Evolutionary conservation across 176 grass and related monocot species (phyloP).

Genomic region (Aechmea fasciata): DNA sequence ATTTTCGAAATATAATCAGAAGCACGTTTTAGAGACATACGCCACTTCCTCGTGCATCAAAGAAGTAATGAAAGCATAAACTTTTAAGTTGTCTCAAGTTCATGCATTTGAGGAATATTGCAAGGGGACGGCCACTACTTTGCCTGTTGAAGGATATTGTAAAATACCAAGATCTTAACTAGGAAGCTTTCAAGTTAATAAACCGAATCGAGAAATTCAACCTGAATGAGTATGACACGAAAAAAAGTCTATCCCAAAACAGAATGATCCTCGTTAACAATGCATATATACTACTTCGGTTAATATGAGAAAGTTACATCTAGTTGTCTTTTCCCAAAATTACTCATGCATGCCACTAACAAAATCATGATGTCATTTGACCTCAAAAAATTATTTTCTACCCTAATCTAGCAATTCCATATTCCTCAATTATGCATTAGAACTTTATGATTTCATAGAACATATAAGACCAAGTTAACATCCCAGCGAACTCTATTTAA

Average conservation of each 20-base stretch:
- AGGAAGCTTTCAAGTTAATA: no score
- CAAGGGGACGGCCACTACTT: background rate
- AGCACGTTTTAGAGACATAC: no score
- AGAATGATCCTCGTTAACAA: no score
- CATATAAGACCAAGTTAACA: background rate
- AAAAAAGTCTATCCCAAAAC: no score
- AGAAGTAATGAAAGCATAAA: background rate
- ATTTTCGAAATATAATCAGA: no score
- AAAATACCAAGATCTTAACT: background rate
- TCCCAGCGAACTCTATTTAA: background rate
- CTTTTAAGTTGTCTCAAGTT: background rate
- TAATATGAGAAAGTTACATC: no score
- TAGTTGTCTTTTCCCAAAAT: background rate
- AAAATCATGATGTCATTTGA: background rate
- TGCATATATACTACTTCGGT: no score
- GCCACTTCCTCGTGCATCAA: background rate
- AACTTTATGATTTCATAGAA: background rate
- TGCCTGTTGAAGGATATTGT: background rate
- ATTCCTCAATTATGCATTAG: background rate
- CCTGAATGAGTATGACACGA: no score
- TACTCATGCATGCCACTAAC: background rate
- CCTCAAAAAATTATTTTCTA: background rate
- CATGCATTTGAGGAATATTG: background rate
- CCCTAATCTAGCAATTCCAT: background rate
- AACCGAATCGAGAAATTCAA: no score